Evolutionary conservation across 352 stramenopile genomes (phyloP).

Genomic region (Phytophthora nicotianae): DNA sequence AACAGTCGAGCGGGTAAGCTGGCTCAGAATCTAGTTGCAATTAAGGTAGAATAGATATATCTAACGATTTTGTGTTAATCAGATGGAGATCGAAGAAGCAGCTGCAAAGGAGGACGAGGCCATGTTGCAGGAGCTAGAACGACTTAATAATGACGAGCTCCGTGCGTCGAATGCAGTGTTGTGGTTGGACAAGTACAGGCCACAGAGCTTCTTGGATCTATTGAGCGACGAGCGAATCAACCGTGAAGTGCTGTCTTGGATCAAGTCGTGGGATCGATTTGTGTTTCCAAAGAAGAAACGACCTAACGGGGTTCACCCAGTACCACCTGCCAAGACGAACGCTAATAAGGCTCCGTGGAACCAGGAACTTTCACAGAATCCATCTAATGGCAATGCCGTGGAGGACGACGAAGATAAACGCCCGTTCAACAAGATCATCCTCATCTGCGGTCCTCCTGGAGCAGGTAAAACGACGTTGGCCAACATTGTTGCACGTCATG

Average conservation of each 20-base stretch:
- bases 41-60: neutral
- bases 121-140: constrained; percentile 12
- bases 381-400: constrained; percentile 8
- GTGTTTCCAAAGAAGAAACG: constrained; percentile 90
- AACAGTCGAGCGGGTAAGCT: constrained; percentile 50
- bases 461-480: constrained; percentile 97
- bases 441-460: constrained; percentile 94
- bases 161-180: constrained; percentile 48
- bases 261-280: constrained; percentile 96
- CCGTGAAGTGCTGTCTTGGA: constrained; percentile 93
- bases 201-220: constrained; percentile 93
- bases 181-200: constrained; percentile 98
- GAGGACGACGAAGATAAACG: constrained; percentile 61
- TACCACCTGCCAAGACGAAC: constrained; percentile 16
- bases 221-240: constrained; percentile 97
- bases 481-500: constrained; percentile 95
- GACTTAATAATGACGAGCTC: neutral
- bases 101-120: constrained; percentile 43
- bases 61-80: constrained; percentile 9
- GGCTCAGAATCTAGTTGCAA: neutral
- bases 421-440: constrained; percentile 89
- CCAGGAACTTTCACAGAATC: constrained; percentile 2
- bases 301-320: constrained; percentile 16
- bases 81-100: constrained; percentile 75
- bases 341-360: constrained; percentile 24